Conservation (phyloP, 331 rosid genomes). For the Telfairia occidentalis region DNA sequence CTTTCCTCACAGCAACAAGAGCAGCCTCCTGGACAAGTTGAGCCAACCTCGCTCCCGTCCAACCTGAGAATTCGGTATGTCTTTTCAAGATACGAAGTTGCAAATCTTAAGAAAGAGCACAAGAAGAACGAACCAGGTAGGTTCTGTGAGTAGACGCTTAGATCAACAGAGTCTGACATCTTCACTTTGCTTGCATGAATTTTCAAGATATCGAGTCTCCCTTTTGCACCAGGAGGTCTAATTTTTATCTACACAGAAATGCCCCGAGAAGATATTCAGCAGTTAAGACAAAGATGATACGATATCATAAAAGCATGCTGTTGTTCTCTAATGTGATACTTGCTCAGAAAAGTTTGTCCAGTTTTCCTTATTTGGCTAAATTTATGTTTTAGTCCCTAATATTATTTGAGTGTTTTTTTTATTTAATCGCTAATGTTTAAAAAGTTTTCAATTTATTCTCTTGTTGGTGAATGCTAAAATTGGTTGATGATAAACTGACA, state of each 20-base stretch:
- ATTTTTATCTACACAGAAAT: slow-evolving; percentile 59
- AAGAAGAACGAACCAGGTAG: slow-evolving; percentile 55
- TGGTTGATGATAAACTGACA: too few species aligned
- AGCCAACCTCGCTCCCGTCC: slow-evolving; percentile 92
- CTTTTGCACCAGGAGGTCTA: slow-evolving; percentile 75
- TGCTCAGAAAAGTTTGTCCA: neutral
- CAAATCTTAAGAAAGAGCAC: neutral
- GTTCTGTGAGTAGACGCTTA: slow-evolving; percentile 74
- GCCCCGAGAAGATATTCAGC: slow-evolving; percentile 17
- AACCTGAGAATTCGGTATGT: slow-evolving; percentile 41
- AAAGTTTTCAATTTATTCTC: too few species aligned
- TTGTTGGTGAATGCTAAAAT: too few species aligned
- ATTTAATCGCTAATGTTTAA: too few species aligned
- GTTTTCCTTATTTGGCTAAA: too few species aligned
- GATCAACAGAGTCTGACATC: slow-evolving; percentile 76
- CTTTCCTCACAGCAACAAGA: slow-evolving; percentile 91
- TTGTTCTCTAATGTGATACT: neutral
- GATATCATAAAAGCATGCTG: neutral
- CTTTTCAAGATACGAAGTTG: slow-evolving; percentile 20
- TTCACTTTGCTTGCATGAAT: slow-evolving; percentile 89
- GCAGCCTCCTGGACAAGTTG: slow-evolving; percentile 98
- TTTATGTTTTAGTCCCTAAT: too few species aligned
- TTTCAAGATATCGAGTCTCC: slow-evolving; percentile 82
- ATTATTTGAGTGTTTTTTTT: too few species aligned
- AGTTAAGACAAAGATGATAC: neutral